Evolutionary conservation across 768 basidiomycete species (phyloP).

Genomic region (Leccinum pellstonianum): DNA sequence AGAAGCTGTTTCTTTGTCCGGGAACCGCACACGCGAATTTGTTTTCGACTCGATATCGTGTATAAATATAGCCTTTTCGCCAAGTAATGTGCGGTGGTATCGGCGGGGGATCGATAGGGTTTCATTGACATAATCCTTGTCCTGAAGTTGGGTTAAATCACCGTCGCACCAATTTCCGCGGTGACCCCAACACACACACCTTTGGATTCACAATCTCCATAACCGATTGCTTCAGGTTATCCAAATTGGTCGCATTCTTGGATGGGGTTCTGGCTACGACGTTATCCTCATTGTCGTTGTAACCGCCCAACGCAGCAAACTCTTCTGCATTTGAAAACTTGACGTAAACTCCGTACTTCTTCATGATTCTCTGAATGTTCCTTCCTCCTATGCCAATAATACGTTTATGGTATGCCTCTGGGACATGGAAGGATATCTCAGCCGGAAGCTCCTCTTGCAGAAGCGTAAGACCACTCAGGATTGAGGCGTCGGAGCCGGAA

Average conservation of each 20-base stretch:
- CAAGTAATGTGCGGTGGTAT: slow-evolving; percentile 92
- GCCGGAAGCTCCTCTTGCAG: slow-evolving; percentile 98
- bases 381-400: slow-evolving; percentile 98
- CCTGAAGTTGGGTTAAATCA: slow-evolving; percentile 44
- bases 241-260: slow-evolving; percentile 94
- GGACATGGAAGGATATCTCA: slow-evolving; percentile 98
- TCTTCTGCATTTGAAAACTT: slow-evolving; percentile 99
- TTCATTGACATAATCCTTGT: slow-evolving; percentile 95
- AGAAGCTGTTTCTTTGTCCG: slow-evolving; percentile 90
- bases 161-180: neutral
- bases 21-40: slow-evolving; percentile 89
- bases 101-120: slow-evolving; percentile 90
- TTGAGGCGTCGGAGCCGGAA: slow-evolving; percentile 78
- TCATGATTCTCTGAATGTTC: slow-evolving; percentile 99
- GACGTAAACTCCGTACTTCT: slow-evolving; percentile 99
- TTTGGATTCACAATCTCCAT: slow-evolving; percentile 98
- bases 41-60: slow-evolving; percentile 97
- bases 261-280: slow-evolving; percentile 97
- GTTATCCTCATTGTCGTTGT: slow-evolving; percentile 97
- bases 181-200: slow-evolving; percentile 42
- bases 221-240: slow-evolving; percentile 91
- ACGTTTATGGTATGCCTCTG: slow-evolving; percentile 96
- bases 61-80: slow-evolving; percentile 96
- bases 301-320: slow-evolving; percentile 91
- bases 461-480: slow-evolving; percentile 83